Conservation (phyloP, 1,284 basidiomycete species). For the Tausonia pullulans region DNA sequence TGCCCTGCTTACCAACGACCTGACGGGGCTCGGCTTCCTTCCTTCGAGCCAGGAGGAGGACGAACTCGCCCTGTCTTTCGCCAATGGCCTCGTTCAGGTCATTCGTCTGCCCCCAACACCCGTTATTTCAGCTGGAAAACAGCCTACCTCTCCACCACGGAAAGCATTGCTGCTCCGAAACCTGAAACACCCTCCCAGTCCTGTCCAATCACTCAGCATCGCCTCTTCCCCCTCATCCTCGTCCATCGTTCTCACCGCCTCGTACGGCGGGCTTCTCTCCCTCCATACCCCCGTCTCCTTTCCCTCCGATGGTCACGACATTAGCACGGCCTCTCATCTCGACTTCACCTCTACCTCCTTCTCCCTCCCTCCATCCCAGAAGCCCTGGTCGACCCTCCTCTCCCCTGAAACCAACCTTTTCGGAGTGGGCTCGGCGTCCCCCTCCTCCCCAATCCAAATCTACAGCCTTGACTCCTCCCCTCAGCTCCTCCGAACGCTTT, state of each 20-base stretch:
- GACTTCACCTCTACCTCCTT: background rate
- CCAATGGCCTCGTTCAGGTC: background rate
- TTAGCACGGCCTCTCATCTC: background rate
- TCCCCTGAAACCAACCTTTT: background rate
- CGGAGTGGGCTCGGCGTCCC: too few species aligned
- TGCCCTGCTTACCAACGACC: background rate
- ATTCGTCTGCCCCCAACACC: background rate
- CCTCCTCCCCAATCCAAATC: too few species aligned
- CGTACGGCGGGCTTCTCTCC: too few species aligned
- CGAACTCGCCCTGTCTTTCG: background rate
- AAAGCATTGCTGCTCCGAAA: too few species aligned
- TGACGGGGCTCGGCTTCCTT: background rate
- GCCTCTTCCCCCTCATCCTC: too few species aligned
- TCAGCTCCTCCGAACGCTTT: too few species aligned
- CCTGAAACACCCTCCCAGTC: too few species aligned
- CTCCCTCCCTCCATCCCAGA: background rate
- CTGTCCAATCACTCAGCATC: too few species aligned
- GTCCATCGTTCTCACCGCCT: too few species aligned
- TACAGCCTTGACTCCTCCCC: too few species aligned
- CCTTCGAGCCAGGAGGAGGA: background rate
- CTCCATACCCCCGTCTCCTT: background rate
- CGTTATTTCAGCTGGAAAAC: too few species aligned
- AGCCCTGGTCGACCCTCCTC: constrained; percentile 3
- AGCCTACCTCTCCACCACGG: too few species aligned
- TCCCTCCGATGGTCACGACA: background rate